Evolutionary conservation across 306 rosid species (phyloP), one percentile per base, ranked within the genome.

Genomic region (Echinosophora koreensis): DNA sequence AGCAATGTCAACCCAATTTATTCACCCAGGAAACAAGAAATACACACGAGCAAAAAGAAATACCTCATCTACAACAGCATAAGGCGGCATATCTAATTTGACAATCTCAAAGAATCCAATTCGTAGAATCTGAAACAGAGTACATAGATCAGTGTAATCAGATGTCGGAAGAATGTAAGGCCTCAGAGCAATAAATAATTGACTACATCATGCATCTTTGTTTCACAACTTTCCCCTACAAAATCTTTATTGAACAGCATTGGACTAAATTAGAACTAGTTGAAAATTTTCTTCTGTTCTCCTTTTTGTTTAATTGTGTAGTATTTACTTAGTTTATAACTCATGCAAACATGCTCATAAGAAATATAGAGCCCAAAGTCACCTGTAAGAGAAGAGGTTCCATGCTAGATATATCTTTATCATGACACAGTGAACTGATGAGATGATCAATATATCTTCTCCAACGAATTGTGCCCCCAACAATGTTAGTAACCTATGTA

Each of bases 301-400:
- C 72, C 41, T 49, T 58, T 49, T 16, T 58, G 16, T 50, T 76
- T 46, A 4, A 44, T 50, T 6, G 57, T 47, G 35, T 38, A n/a
- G 46, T 61, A 51, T 78, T 69, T 44, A 74, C 56, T 50, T 3
- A 16, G 50, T 66, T 44, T 49, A 73, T 51, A 58, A 12, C 49
- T 59, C 42, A 18, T 6, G 51, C 44, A 44, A 57, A 67, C 17
- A 47, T 35, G 51, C 12, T 14, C 38, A 44, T 32, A 13, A 76
- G 55, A 86, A 71, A 49, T 13, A 32, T 32, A 51, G 17, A 71
- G 16, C 63, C 34, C 34, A 66, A 52, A 59, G 7, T 70, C 63
- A 90, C 97, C 96, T 93, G 98, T 81, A 93, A 79, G 66, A 93
- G 97, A 75, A 93, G 94, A 28, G 97, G 98, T 64, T 93, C 98